A percentile compares a stretch with the other conserved stretches of the same genome.
Evolutionary conservation across 2,329 filamentous ascomycete species (phyloP).

Genomic region (Venturia aucupariae): DNA sequence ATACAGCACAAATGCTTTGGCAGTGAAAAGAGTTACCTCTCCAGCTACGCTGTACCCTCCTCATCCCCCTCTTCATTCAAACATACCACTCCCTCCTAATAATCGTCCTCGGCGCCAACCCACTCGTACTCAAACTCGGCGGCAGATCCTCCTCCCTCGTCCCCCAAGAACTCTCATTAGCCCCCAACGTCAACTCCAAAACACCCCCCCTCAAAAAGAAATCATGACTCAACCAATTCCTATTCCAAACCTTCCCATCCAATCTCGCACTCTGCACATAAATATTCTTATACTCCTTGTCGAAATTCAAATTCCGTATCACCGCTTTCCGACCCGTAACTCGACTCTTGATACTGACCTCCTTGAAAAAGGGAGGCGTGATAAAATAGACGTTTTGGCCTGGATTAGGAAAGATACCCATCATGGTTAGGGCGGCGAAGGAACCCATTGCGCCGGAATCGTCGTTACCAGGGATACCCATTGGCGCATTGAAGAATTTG

Average conservation of each 20-base stretch:
- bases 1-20: too few species aligned
- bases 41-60: not conserved
- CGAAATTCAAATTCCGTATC: conserved; percentile 34
- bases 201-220: conserved; percentile 36
- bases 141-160: conserved; percentile 33
- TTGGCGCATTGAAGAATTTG: conserved; percentile 32
- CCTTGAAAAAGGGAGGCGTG: conserved; percentile 37
- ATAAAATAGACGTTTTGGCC: conserved; percentile 41
- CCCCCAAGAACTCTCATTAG: conserved; percentile 36
- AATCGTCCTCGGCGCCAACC: conserved; percentile 1
- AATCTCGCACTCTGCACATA: conserved; percentile 37
- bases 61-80: not conserved
- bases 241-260: conserved; percentile 33
- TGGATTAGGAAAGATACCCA: conserved; percentile 38
- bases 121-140: conserved; percentile 23
- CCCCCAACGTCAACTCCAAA: conserved; percentile 34
- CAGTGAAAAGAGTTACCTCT: not conserved
- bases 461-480: conserved; percentile 39
- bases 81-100: not conserved
- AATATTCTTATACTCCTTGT: conserved; percentile 31
- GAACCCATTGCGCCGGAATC: conserved; percentile 39
- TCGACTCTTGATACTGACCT: conserved; percentile 31
- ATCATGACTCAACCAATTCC: conserved; percentile 37
- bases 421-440: conserved; percentile 35
- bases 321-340: conserved; percentile 33